Base-by-base conservation (phyloP, 176 grass and related monocot species). In the Panicum miliaceum region DNA sequence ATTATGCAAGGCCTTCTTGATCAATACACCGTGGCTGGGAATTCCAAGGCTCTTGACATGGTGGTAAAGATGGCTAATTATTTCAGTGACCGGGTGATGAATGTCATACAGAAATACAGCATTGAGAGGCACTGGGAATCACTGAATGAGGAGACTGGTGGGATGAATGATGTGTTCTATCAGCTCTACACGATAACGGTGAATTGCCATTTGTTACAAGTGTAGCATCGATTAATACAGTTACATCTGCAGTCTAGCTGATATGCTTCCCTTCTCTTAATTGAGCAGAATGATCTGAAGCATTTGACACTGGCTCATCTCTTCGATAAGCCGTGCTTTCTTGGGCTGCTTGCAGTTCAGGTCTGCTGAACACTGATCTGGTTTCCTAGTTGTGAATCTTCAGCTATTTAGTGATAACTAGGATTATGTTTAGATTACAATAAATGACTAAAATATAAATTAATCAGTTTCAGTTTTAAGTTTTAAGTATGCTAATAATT, bases 1-100 rank as follows among this genome's bases (percentile, higher is more conserved):
- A 94, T 99, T 86, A 96, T 99, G 96, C 93, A 90, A 81, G 96
- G 96, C 40, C 89, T 99, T 81, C 89, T 99, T 62, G 96, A 99
- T 96, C 96, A 99, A 80, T 94, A 99, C 68, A 52, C 64, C 1
- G 65, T 90, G 26, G 89, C 85, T 70, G 85, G 89, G 41, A 99
- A 87, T 64, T 67, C 68, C 51, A 96, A 83, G 81, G 88, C 93
- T 85, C 87, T 99, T 70, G 85, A 70, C 68, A 90, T 99, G 91
- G 87, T 94, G 52, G 86, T 91, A 4, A 68, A 88, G 36, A 99
- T 99, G 93, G 93, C 96, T 56, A 73, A 99, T 34, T 99, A 99
- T 82, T 99, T 99, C 75, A 85, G 90, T 32, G 88, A 89, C 16
- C 83, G 96, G 19, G 91, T 99, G 57, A 99, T 88, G 72, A 99